Evolutionary conservation across 306 rosid genomes (phyloP), one percentile per base, ranked within the genome.

Genomic region (Gastrolobium villosum): DNA sequence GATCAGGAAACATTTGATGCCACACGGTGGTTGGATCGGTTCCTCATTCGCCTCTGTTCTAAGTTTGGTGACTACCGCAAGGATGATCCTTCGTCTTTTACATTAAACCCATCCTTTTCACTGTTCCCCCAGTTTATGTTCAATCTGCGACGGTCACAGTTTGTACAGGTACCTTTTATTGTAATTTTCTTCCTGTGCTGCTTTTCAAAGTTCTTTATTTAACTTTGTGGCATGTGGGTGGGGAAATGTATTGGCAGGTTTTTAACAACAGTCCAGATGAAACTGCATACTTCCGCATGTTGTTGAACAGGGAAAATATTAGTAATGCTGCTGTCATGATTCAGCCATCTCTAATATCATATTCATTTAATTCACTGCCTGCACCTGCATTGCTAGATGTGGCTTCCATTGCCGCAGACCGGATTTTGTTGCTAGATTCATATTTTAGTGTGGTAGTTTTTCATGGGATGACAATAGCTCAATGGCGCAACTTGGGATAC

Each of bases 221-320:
- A 59, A 52, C 83, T 50, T 74, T 44, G 53, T 59, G 63, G 52
- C 34, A 63, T 77, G 44, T 31, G 72, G 43, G 48, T 79, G 79
- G 55, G 49, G 53, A 62, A 64, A 53, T 79, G 49, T 55, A 10
- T 85, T 78, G 84, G 75, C 88, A 95, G 99, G 99, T 95, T 79
- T 95, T 95, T 79, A 95, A 95, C 88, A 95, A 95, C 88, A 95
- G 99, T 89, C 99, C 99, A 54, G 99, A 95, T 48, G 99, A 95
- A 87, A 95, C 99, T 84, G 99, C 99, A 69, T 93, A 91, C 81
- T 95, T 95, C 80, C 90, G 97, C 75, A 87, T 93, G 96, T 60
- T 95, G 89, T 87, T 95, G 65, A 93, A 95, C 83, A 85, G 97
- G 74, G 99, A 95, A 85, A 95, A 93, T 86, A 84, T 95, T 57